These are phyloP conservation scores for Boletus tomentosulus DNA, from an alignment of 768 basidiomycete species.

Conservation along the genomic window DNA sequence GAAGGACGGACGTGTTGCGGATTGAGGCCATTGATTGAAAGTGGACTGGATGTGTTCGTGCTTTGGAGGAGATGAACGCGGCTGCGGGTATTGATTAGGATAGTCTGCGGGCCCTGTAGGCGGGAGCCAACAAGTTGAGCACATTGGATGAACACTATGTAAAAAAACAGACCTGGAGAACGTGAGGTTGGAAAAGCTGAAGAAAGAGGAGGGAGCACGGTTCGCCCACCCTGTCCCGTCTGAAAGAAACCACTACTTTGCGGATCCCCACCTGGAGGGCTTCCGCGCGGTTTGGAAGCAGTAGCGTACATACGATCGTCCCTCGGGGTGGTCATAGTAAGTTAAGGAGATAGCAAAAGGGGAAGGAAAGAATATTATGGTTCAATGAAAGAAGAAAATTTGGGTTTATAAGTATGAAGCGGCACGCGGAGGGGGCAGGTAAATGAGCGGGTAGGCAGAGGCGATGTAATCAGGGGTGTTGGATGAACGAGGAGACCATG, in stretches of 20 bases:
- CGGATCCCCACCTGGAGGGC: slow-evolving; percentile 60
- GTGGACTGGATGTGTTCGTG: slow-evolving; percentile 51
- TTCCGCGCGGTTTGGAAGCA: slow-evolving; percentile 53
- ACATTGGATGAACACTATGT: slow-evolving; percentile 49
- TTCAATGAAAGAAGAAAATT: slow-evolving; percentile 48
- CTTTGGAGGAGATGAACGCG: slow-evolving; percentile 59
- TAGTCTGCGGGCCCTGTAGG: slow-evolving; percentile 58
- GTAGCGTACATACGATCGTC: slow-evolving; percentile 69
- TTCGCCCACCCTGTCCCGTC: slow-evolving; percentile 85
- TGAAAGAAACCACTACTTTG: slow-evolving; percentile 65
- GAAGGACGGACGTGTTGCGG: slow-evolving; percentile 31
- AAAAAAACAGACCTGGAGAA: slow-evolving; percentile 82
- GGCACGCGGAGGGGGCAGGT: slow-evolving; percentile 42
- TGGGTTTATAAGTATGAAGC: slow-evolving; percentile 47
- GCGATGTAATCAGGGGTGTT: slow-evolving; percentile 44
- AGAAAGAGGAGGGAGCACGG: slow-evolving; percentile 82
- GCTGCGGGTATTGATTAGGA: slow-evolving; percentile 58
- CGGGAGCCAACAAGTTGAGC: slow-evolving; percentile 54
- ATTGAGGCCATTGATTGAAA: slow-evolving; percentile 43
- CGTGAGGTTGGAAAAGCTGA: slow-evolving; percentile 83
- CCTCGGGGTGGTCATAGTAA: slow-evolving; percentile 66
- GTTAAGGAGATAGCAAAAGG: slow-evolving; percentile 54
- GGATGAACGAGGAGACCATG: slow-evolving; percentile 48
- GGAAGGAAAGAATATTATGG: slow-evolving; percentile 41
- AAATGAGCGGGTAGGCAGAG: slow-evolving; percentile 38